Base-by-base conservation (phyloP, 2,329 filamentous ascomycete species). In the Trichoderma endophyticum region DNA sequence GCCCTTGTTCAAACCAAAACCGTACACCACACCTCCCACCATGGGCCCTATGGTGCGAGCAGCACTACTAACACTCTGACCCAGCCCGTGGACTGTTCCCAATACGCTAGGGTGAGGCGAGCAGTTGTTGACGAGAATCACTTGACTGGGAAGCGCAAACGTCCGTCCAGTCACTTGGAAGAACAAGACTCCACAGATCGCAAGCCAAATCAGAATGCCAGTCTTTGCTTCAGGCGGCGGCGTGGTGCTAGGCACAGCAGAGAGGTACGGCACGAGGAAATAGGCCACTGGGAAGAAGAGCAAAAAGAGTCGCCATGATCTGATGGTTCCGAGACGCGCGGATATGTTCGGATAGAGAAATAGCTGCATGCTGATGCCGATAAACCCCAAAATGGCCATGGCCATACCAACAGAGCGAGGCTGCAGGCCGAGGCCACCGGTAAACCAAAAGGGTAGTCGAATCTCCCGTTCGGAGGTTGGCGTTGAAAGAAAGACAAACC, bases 401-500 rank as follows among this genome's bases (percentile, higher is more conserved):
- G 92, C 92, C 57, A 93, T 82, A n/a, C 93, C 93, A 36, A 96
- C 91, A 3, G 88, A 87, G 1, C 87, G 86, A 0, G 92, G 90
- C 0, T 88, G 88, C 67, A 96, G 86, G n/a, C 92, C 92, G 0
- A 96, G 84, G 2, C 93, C 93, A 32, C 93, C 92, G 0, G 90
- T 89, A 77, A 94, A 94, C 73, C 86, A 81, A 77, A 92, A 89
- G 0, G 89, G 86, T 71, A 87, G 80, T 73, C 80, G 75, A 1
- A 73, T 73, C n/a, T 79, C 76, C 34, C 79, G 77, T 1, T 78
- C 74, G 0, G 81, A 81, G 0, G 79, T 89, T 0, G 91, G 90
- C 0, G 91, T 92, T 1, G 92, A 93, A 60, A 95, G 85, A 80
- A 95, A 94, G 65, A 93, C 86, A 73, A 93, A 92, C 84, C 91